Base-by-base conservation (phyloP, 1,284 basidiomycete species). In the Boletus sp. region DNA sequence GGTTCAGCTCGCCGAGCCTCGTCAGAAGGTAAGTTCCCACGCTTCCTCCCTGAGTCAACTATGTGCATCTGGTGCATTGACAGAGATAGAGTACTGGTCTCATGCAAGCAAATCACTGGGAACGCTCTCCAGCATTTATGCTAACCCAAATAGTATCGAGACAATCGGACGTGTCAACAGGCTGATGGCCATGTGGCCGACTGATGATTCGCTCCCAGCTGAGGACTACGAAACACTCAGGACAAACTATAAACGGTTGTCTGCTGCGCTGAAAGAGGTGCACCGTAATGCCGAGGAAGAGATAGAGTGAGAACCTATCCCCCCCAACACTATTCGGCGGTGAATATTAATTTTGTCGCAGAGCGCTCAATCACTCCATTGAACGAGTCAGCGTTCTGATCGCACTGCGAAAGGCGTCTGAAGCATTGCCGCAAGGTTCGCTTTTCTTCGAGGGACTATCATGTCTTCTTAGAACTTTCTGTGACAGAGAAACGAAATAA, bases 81-180 rank as follows among this genome's bases (percentile, higher is more conserved):
- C 65, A 87, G 84, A 88, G 70, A 69, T 82, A 56, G 77, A 84
- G 52, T 83, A 74, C 60, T 88, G 86, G 87, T 72, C 78, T 47
- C 82, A 80, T 62, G 80, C 82, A 30, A 72, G 77, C 33, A 67
- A 72, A 46, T 78, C 81, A 32, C 63, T 88, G 49, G 73, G 69
- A 51, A 66, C 69, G 16, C 69, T 88, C 32, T 76, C 80, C 9
- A 69, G 68, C 48, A 71, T 79, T 52, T 82, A 78, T 60, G 66
- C 75, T 13, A 78, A 71, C 57, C 66, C 73, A 27, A 62, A 68
- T 10, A 76, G 74, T 23, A 58, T 68, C 46, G 84, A 88, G 34
- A 79, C 78, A 1, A 78, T 88, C 46, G 77, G 76, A 27, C 77
- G 83, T 40, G 82, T 85, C 20, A 88, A 90, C 62, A 75, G 84